Conservation (phyloP, 495 filamentous ascomycete species). For the Neurospora sp. region DNA sequence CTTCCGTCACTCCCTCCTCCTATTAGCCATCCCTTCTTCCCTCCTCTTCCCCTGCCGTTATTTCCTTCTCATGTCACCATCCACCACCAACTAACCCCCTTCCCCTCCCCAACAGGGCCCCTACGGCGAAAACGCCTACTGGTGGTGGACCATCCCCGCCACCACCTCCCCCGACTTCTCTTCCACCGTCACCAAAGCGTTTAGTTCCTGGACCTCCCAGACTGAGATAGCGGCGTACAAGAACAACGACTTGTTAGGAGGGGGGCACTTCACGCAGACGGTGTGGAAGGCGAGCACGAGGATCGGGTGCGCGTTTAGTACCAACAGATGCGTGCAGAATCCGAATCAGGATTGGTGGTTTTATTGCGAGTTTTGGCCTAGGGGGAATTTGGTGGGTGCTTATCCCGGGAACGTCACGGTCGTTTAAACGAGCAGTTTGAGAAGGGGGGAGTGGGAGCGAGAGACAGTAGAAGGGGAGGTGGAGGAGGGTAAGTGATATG, state of each 20-base stretch:
- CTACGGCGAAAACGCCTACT: conserved; percentile 18
- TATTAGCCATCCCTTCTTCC: not conserved
- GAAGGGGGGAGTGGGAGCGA: not conserved
- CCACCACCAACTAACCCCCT: not conserved
- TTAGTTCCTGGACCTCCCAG: conserved; percentile 5
- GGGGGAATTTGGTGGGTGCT: conserved; percentile 6
- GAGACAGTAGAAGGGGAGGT: too few relatives aligned
- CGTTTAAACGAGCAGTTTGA: not conserved
- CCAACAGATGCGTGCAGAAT: conserved; percentile 9
- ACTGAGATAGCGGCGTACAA: conserved; percentile 10
- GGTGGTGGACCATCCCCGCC: conserved; percentile 3
- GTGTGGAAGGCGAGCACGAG: conserved; percentile 13
- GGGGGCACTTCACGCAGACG: conserved; percentile 15
- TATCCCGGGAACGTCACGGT: conserved; percentile 11
- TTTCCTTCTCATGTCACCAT: not conserved
- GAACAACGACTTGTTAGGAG: conserved; percentile 3
- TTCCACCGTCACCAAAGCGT: not conserved
- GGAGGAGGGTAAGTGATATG: too few relatives aligned
- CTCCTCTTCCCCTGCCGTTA: not conserved
- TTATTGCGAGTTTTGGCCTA: conserved; percentile 13
- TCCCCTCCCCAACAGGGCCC: conserved; percentile 3
- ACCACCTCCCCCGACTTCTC: conserved; percentile 6
- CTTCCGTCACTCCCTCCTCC: too few relatives aligned
- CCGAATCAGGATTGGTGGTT: conserved; percentile 15
- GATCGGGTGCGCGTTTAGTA: conserved; percentile 17